These are phyloP conservation scores for Ceratocystis ficicola DNA, from an alignment of 2,329 filamentous ascomycete species.

Conservation along the genomic window DNA sequence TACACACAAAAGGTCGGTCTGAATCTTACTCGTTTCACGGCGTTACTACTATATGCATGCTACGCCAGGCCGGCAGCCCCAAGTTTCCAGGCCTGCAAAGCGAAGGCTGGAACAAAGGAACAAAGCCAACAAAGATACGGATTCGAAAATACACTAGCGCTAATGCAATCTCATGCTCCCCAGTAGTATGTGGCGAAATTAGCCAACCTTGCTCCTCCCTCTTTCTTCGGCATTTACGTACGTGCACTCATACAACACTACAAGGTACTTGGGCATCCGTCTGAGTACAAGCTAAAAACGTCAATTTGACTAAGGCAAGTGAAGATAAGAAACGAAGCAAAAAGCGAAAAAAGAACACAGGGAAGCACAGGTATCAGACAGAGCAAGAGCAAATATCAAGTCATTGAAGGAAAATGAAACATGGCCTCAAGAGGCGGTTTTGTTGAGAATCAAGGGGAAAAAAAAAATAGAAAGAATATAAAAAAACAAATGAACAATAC, in stretches of 20 bases:
- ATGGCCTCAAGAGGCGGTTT: neutral
- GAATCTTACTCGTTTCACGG: conserved; percentile 1
- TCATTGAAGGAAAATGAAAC: conserved; percentile 12
- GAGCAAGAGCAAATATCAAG: neutral
- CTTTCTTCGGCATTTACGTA: neutral
- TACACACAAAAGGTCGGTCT: conserved; percentile 5
- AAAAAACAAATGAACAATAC: conserved; percentile 11
- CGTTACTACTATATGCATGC: neutral
- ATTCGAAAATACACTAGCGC: neutral
- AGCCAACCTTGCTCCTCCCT: neutral
- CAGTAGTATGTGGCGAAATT: neutral
- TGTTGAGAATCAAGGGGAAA: conserved; percentile 8
- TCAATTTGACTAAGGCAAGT: neutral
- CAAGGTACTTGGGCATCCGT: neutral
- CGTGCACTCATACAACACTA: neutral
- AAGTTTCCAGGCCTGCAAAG: neutral
- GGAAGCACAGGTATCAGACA: conserved; percentile 7
- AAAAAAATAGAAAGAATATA: conserved; percentile 17
- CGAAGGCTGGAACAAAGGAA: neutral
- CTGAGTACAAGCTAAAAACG: neutral
- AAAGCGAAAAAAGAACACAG: neutral
- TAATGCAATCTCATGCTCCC: neutral
- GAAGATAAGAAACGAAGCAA: neutral
- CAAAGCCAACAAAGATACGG: neutral
- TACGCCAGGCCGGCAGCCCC: neutral